Evolutionary conservation across 75 land plant genomes (phyloP).

Genomic region (Ceratopteris richardii): DNA sequence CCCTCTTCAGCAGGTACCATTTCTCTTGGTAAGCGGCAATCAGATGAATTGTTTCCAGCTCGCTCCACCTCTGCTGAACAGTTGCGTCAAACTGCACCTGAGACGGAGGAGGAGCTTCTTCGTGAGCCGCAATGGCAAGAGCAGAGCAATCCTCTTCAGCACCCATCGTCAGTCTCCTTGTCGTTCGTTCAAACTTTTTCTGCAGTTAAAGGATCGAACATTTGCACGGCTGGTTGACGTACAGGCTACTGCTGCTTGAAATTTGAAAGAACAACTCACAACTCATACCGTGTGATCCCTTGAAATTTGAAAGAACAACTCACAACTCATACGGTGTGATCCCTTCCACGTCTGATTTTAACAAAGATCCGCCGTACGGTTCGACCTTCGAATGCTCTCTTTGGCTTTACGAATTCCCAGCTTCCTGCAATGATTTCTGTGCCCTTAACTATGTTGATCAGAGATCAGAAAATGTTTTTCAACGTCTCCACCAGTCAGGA

Average conservation of each 20-base stretch:
- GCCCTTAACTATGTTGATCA: too few relatives aligned
- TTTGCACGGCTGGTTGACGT: too few relatives aligned
- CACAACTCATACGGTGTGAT: too few relatives aligned
- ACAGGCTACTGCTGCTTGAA: background rate
- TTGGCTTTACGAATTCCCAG: background rate
- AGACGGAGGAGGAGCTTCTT: background rate
- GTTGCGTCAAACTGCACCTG: background rate
- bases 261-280: too few relatives aligned
- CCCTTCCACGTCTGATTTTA: too few relatives aligned
- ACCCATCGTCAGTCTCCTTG: background rate
- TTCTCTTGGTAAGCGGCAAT: conserved; percentile 70
- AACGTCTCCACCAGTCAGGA: too few relatives aligned
- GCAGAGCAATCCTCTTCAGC: background rate
- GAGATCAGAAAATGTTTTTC: too few relatives aligned
- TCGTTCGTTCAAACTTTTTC: background rate
- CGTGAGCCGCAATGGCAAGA: background rate
- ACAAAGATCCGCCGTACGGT: too few relatives aligned
- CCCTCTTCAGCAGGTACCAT: conserved; percentile 54
- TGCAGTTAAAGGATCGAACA: background rate
- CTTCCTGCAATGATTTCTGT: too few relatives aligned
- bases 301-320: too few relatives aligned
- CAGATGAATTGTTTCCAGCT: conserved; percentile 41
- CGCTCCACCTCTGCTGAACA: conserved; percentile 27
- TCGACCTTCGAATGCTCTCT: too few relatives aligned
- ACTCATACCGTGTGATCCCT: too few relatives aligned